Evolutionary conservation across 345 rosid species (phyloP), one percentile per base, ranked within the genome.

Genomic region (Anacardium occidentale): DNA sequence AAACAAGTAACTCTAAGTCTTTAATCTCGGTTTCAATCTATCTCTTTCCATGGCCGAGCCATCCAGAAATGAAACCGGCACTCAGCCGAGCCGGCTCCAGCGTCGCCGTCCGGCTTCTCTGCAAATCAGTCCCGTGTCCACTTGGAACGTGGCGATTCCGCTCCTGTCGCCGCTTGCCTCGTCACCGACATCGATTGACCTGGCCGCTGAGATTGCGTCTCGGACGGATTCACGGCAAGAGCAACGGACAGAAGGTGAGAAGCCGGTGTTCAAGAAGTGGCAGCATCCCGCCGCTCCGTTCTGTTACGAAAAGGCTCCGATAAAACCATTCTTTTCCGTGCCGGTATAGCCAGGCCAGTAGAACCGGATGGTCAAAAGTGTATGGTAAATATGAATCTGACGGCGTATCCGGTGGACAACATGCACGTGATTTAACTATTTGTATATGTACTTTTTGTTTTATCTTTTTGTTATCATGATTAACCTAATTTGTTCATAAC

Each of bases 221-320:
- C 70, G 85, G 58, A 78, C 76, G 29, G 83, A 77, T 47, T 48
- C 71, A 3, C 77, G 74, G 13, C 84, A 72, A 59, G 82, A 78
- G 71, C 76, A 32, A 22, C 70, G 68, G 18, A 73, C 71, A 71
- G 84, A 78, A 68, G 68, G 69, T 34, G 76, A 82, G 72, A 83
- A 81, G 76, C 64, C 75, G 67, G 91, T 84, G 59, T 88, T 86
- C 70, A 84, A 88, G 85, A 89, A 81, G 75, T 94, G 98, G 97
- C 93, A 94, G 77, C 97, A 94, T 70, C 97, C 98, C 17, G 97
- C 98, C 32, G 92, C 91, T 47, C 93, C 98, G 24, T 85, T 94
- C 65, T 78, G 78, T 66, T 82, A 80, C 80, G 92, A 90, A 40
- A 53, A 87, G 67, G 66, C 78, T 7, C 66, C 80, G 68, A 81